Evolutionary conservation across 1,284 basidiomycete genomes (phyloP).

Genomic region (Marasmius tenuissimus): DNA sequence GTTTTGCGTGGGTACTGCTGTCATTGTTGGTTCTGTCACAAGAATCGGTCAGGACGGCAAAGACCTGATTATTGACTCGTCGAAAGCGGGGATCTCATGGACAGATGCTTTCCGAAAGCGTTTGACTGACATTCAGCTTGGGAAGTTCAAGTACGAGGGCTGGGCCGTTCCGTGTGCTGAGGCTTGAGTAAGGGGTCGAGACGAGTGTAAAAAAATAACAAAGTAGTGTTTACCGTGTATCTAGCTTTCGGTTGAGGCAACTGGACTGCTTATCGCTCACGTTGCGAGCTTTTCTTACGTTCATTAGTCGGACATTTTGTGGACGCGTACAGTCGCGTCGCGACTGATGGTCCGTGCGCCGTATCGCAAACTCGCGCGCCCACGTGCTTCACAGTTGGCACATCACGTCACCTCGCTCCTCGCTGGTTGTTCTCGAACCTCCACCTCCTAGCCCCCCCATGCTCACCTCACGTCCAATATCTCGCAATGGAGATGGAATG

Average conservation of each 20-base stretch:
- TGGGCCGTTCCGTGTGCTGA: conserved; percentile 48
- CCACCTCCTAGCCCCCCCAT: neutral
- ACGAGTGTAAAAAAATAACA: conserved; percentile 9
- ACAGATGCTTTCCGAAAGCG: conserved; percentile 54
- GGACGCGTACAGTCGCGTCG: neutral
- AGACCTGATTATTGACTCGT: neutral
- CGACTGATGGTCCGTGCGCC: neutral
- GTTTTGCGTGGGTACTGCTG: conserved; percentile 76
- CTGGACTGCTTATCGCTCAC: neutral
- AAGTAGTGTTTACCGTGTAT: neutral
- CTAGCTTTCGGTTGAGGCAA: neutral
- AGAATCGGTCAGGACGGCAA: conserved; percentile 51
- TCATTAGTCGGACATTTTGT: too few relatives aligned
- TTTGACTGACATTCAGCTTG: conserved; percentile 67
- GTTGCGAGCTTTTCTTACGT: too few relatives aligned
- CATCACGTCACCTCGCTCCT: neutral
- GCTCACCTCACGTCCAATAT: conserved; percentile 11
- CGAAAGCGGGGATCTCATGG: conserved; percentile 40
- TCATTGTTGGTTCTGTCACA: conserved; percentile 58
- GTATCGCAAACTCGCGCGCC: neutral
- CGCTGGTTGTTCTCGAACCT: neutral
- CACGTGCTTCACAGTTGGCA: neutral
- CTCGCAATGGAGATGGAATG: conserved; percentile 5
- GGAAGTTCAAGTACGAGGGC: conserved; percentile 48
- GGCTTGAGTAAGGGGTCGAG: neutral